Evolutionary conservation across 768 basidiomycete species (phyloP), one percentile per base, ranked within the genome.

Genomic region (Trametes maxima): DNA sequence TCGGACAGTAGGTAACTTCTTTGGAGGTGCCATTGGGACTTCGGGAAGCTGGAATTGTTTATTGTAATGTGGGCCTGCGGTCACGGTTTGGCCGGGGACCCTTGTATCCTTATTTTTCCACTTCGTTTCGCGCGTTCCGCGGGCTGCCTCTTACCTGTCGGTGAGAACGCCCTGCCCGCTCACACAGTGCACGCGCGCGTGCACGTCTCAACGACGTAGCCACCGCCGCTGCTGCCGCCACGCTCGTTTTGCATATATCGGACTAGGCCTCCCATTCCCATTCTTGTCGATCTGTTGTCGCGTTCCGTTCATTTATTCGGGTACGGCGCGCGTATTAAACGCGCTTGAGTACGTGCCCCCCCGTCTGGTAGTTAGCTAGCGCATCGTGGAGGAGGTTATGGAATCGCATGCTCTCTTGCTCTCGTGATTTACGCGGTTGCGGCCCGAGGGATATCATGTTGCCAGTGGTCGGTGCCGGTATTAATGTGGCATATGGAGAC

Each of bases 241-340:
- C 51, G 39, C 24, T 53, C 51, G 13, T 40, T 52, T 40, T 53
- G 51, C 51, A 53, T 42, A 52, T 52, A 53, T 53, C 21, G 51
- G 51, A 53, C 51, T 53, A 53, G 22, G 24, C 24, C 37, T 25
- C 14, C 22, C 39, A 6, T 21, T 11, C 7, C 22, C 46, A 1
- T 24, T 24, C 16, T 25, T 47, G 40, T n/a, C n/a, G 40, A n/a
- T 14, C 40, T 11, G 47, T 25, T 48, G 19, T 48, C 47, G 22
- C 13, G 25, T 48, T 42, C n/a, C 13, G 40, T n/a, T 13, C n/a
- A 13, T 42, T n/a, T 42, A 13, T 42, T n/a, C 3, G 40, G 13
- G n/a, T n/a, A 4, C 40, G n/a, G 40, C n/a, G n/a, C 12, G 14
- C 13, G 40, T 42, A 42, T 42, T 42, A 42, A 13, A 42, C 28